A percentile compares a stretch with the other conserved stretches of the same genome.
Conservation (phyloP, 1,284 basidiomycete genomes). For the Ganoderma boninense region DNA sequence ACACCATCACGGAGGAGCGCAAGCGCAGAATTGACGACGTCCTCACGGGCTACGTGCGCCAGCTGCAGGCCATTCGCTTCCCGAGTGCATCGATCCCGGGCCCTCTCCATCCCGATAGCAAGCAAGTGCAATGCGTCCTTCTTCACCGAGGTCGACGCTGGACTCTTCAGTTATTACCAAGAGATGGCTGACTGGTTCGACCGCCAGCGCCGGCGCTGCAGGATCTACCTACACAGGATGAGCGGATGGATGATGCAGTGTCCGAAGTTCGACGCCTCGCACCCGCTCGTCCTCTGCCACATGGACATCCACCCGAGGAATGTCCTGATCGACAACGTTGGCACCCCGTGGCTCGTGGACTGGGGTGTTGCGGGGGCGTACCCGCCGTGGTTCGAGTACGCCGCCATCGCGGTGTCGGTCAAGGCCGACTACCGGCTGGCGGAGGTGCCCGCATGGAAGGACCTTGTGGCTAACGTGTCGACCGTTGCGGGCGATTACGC, state of each 20-base stretch:
- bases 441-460: no score
- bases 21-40: background rate
- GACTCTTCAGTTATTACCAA: background rate
- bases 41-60: background rate
- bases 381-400: no score
- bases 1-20: background rate
- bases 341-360: no score
- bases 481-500: no score
- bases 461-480: no score
- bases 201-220: background rate
- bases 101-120: background rate
- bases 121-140: background rate
- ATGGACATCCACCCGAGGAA: background rate
- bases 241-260: background rate
- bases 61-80: background rate
- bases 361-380: no score
- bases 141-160: background rate
- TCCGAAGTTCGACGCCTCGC: background rate
- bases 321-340: background rate
- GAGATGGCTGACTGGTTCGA: constrained; percentile 5
- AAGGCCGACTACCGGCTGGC: no score
- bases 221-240: background rate
- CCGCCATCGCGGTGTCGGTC: no score
- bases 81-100: background rate
- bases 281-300: background rate